phyloP scores from a whole-genome alignment of 148 eudicot species.

The Rhododendron simsii region DNA sequence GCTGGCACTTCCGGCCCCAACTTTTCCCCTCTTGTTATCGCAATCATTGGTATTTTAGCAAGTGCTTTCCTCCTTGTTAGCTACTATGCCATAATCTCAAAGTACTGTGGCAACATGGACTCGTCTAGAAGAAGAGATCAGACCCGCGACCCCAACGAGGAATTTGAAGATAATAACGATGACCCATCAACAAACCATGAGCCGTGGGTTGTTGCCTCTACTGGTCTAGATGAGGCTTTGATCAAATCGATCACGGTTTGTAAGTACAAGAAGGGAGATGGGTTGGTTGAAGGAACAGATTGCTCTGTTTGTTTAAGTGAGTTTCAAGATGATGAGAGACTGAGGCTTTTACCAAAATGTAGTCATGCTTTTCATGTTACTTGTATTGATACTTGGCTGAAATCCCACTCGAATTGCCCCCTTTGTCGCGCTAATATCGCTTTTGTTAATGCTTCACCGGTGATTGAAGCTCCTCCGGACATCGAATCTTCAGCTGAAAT shows the following conservation, averaged over 20 bases:
- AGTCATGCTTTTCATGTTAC: conserved; percentile 74
- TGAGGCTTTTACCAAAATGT: conserved; percentile 79
- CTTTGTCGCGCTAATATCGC: conserved; percentile 68
- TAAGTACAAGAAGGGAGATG: conserved; percentile 56
- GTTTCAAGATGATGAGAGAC: conserved; percentile 50
- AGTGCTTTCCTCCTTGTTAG: conserved; percentile 76
- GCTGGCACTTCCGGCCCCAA: conserved; percentile 26
- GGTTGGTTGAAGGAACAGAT: conserved; percentile 38
- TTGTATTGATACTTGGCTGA: conserved; percentile 89
- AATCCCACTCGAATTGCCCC: conserved; percentile 76
- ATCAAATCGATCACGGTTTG: conserved; percentile 50
- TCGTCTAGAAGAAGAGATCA: conserved; percentile 23
- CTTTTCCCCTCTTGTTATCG: conserved; percentile 79
- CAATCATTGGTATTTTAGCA: conserved; percentile 64
- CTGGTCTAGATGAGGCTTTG: conserved; percentile 60
- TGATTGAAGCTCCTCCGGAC: not conserved
- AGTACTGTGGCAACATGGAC: conserved; percentile 39
- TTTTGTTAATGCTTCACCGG: conserved; percentile 16
- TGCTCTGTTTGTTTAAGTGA: conserved; percentile 78
- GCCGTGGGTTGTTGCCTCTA: conserved; percentile 46
- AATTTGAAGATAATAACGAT: conserved; percentile 21
- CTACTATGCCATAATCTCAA: conserved; percentile 71
- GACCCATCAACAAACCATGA: conserved; percentile 35
- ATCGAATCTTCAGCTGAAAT: not conserved
- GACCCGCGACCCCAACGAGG: conserved; percentile 17